Percentiles rank a stretch among this genome's conserved stretches.
These are phyloP conservation scores for Kwoniella sp. DNA, from an alignment of 768 basidiomycete genomes.

Conservation along the genomic window DNA sequence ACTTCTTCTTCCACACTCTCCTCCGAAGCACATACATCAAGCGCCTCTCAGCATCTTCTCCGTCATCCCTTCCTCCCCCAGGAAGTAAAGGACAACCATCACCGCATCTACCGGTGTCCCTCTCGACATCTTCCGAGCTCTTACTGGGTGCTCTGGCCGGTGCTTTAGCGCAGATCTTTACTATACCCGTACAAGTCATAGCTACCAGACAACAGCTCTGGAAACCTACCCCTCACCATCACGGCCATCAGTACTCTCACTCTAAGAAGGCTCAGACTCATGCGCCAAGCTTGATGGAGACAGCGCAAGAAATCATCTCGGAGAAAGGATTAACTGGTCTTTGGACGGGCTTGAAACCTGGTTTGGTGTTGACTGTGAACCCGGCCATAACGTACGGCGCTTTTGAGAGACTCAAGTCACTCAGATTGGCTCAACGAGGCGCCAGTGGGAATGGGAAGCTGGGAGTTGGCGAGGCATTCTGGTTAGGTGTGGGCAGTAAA, in stretches of 20 bases:
- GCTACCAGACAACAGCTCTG: slow-evolving; percentile 96
- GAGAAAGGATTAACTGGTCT: slow-evolving; percentile 63
- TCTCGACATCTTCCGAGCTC: slow-evolving; percentile 63
- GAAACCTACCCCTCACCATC: slow-evolving; percentile 42
- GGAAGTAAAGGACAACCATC: neutral
- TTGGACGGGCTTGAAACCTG: slow-evolving; percentile 90
- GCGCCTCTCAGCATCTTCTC: slow-evolving; percentile 11
- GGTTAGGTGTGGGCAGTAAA: slow-evolving; percentile 90
- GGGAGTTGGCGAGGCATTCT: slow-evolving; percentile 74
- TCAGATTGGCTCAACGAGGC: slow-evolving; percentile 59
- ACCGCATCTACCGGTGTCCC: slow-evolving; percentile 22
- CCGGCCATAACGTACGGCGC: slow-evolving; percentile 96
- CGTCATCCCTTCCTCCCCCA: slow-evolving; percentile 7
- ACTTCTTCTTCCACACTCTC: slow-evolving; percentile 98
- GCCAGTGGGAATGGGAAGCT: slow-evolving; percentile 62
- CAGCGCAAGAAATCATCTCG: slow-evolving; percentile 80
- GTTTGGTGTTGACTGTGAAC: slow-evolving; percentile 92
- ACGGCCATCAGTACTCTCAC: neutral
- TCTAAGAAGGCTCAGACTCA: slow-evolving; percentile 41
- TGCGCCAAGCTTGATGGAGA: slow-evolving; percentile 66
- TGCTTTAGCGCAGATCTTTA: slow-evolving; percentile 93
- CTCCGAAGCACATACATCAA: slow-evolving; percentile 64
- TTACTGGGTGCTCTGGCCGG: slow-evolving; percentile 88
- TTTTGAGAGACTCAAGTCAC: slow-evolving; percentile 84
- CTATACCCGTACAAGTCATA: slow-evolving; percentile 95